Evolutionary conservation across 805 yeast species (phyloP), one percentile per base, ranked within the genome.

Genomic region (Ogataea saltuana): DNA sequence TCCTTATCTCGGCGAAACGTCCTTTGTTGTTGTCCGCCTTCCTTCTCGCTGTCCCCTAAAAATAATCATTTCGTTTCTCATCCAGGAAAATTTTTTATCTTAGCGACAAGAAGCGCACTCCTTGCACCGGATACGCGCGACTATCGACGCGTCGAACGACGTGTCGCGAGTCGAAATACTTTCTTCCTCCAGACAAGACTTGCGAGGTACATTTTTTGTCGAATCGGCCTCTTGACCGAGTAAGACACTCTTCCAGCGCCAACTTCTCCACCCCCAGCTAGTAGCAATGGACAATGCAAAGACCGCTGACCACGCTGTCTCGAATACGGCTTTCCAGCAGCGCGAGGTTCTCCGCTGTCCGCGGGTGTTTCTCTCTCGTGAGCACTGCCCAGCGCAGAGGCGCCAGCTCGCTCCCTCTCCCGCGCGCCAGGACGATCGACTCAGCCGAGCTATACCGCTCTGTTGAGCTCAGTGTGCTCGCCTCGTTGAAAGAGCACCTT

Each of bases 81-180:
- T 20, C 22, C 16, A 41, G 33, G 33, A 38, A 43, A 43, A 41
- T 34, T 43, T 43, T 43, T 37, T 36, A 37, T 21, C 18, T 26
- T 10, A 17, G 23, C n/a, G n/a, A n/a, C n/a, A n/a, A n/a, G n/a
- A n/a, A n/a, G n/a, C 10, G 18, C 33, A 31, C 46, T 15, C 46
- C 45, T 36, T 16, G 33, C 42, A 42, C 46, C 46, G 18, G 27
- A 19, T n/a, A 17, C 27, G 23, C 18, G 18, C 16, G 13, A 15
- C 32, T 6, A 7, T 27, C 39, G 41, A 12, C 35, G 34, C 41
- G 27, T 33, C 34, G 16, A n/a, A n/a, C n/a, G n/a, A n/a, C n/a
- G n/a, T n/a, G n/a, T n/a, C n/a, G n/a, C n/a, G n/a, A n/a, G n/a
- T n/a, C n/a, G n/a, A n/a, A n/a, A n/a, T n/a, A n/a, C n/a, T n/a